phyloP scores from a whole-genome alignment of 176 grass and related monocot genomes.

The Eremochloa ophiuroides region DNA sequence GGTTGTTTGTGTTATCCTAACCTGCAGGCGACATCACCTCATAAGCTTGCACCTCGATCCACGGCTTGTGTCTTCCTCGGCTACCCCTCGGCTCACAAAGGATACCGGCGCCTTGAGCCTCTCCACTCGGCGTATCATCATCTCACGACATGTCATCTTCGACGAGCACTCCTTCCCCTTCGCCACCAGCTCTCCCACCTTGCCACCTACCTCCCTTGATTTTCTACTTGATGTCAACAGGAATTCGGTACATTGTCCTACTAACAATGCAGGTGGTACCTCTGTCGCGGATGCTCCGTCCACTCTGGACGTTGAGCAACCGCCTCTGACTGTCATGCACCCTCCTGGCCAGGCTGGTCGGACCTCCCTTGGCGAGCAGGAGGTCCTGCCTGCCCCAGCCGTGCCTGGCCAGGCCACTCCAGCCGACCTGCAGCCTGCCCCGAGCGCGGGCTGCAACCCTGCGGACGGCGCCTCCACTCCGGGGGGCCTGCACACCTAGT shows the following conservation, averaged over 20 bases:
- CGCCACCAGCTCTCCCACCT: no score
- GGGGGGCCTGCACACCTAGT: no score
- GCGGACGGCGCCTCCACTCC: no score
- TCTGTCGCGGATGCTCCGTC: neutral
- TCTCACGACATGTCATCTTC: neutral
- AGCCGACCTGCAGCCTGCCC: no score
- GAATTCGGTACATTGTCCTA: neutral
- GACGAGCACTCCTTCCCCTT: neutral
- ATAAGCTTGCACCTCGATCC: neutral
- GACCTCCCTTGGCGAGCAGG: no score
- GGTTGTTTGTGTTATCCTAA: neutral
- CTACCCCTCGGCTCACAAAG: neutral
- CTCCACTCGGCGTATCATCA: neutral
- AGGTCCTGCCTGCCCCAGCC: no score
- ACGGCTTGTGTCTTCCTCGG: neutral
- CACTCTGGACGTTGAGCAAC: no score
- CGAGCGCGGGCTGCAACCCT: no score
- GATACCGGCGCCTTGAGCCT: neutral
- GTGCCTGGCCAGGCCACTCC: no score
- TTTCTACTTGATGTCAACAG: neutral
- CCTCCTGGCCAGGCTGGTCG: no score
- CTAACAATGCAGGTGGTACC: neutral
- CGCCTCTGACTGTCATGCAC: no score
- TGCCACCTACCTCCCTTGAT: neutral
- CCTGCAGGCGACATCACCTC: neutral